phyloP scores from a whole-genome alignment of 805 yeast species.

The Wickerhamiella azymoides region DNA sequence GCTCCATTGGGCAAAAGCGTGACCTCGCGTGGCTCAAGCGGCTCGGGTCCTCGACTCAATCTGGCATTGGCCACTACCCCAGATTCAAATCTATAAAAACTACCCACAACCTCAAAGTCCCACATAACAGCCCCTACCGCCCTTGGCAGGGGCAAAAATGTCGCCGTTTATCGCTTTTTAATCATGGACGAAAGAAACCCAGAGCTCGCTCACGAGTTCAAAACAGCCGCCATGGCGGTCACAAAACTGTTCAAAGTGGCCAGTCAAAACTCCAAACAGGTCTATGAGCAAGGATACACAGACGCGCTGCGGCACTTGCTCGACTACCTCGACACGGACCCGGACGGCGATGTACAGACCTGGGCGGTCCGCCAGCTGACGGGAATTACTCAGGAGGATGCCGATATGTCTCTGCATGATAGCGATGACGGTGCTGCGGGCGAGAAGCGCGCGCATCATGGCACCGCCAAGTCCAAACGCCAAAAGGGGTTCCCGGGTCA shows the following conservation, averaged over 20 bases:
- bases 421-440: constrained; percentile 4
- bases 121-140: no score
- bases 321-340: constrained; percentile 7
- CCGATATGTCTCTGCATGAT: not conserved
- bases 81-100: not conserved
- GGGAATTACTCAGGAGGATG: constrained; percentile 1
- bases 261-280: not conserved
- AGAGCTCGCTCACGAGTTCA: constrained; percentile 8
- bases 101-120: no score
- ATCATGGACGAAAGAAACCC: constrained; percentile 1
- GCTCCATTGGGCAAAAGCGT: no score
- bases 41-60: no score
- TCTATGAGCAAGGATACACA: constrained; percentile 8
- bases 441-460: constrained; percentile 8
- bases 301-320: constrained; percentile 7
- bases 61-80: no score
- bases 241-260: constrained; percentile 9
- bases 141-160: no score
- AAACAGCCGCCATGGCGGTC: constrained; percentile 8
- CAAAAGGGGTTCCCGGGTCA: not conserved
- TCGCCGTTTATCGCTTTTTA: not conserved
- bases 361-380: constrained; percentile 9
- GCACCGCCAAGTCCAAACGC: constrained; percentile 7
- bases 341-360: not conserved
- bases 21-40: no score